A percentile compares a stretch with the other conserved stretches of the same genome.
Conservation (phyloP, 345 rosid genomes). For the Euphorbia lathyris region DNA sequence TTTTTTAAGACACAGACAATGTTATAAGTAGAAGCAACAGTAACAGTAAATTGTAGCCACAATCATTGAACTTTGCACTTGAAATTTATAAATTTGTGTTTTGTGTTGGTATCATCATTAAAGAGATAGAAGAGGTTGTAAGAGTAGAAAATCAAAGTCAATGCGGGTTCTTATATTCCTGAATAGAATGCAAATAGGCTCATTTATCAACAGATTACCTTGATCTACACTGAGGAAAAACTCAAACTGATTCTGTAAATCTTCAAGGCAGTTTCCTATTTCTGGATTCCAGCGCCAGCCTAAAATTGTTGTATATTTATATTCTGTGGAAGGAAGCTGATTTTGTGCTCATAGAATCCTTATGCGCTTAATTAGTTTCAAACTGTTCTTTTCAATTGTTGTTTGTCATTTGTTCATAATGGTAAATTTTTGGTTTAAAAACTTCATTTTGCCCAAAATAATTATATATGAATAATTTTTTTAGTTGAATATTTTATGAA, state of each 20-base stretch:
- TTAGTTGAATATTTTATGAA: conserved; percentile 10
- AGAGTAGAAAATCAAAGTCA: background rate
- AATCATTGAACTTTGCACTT: background rate
- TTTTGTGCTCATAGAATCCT: background rate
- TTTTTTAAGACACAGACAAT: too few relatives aligned
- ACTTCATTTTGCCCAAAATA: background rate
- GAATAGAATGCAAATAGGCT: background rate
- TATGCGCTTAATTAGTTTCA: background rate
- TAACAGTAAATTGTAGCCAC: too few relatives aligned
- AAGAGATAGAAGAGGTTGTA: background rate
- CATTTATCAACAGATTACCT: background rate
- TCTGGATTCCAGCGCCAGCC: background rate
- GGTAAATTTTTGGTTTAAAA: background rate
- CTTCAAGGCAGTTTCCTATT: background rate
- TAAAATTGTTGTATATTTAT: background rate
- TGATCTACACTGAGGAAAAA: background rate
- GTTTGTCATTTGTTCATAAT: background rate
- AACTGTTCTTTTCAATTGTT: background rate
- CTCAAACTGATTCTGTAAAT: background rate
- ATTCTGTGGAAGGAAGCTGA: background rate
- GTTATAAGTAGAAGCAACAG: too few relatives aligned
- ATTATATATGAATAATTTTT: background rate
- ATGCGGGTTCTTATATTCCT: background rate
- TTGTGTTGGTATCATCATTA: background rate
- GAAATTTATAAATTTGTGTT: background rate